Evolutionary conservation across 108 stramenopile genomes (phyloP), one percentile per base, ranked within the genome.

Genomic region (Pseudonitzschia multiseries): DNA sequence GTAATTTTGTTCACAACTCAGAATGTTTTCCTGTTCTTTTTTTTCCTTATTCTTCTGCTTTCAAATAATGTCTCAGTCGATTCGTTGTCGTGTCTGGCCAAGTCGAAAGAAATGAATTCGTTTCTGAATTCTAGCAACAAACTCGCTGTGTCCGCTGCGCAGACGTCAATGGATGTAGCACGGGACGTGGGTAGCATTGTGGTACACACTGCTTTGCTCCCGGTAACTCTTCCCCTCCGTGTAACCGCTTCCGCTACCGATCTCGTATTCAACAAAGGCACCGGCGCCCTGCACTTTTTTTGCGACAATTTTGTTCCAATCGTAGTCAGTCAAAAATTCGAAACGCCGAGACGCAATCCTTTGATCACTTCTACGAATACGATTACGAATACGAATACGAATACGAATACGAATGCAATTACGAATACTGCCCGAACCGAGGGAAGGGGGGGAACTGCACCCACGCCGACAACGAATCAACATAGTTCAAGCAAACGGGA

Each of bases 141-240:
- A 14, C 64, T 81, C 26, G 53, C 68, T 13, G 24, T 28, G 22
- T 70, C 65, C 8, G 67, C 66, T 10, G 65, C 62, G 15, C 46
- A 65, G 8, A 56, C 73, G 8, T 60, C 54, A 2, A 27, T 33
- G 17, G 66, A 75, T 68, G 52, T 68, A n/a, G 80, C 69, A 29
- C 12, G 53, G 27, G 22, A 64, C 8, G 72, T 74, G n/a, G 75
- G 77, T n/a, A 71, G 74, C 9, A 17, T 74, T 9, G 64, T 56
- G 24, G 42, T 85, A 29, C 57, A 81, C 42, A 67, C 69, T n/a
- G 84, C 74, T 13, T 72, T 69, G 1, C 65, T 85, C 17, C 84
- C 84, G 10, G 70, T 81, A 14, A 79, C 78, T 12, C 26, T 85
- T 41, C 84, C 84, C 24, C 32, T 81, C 10, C 81, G 82, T 46